Evolutionary conservation across 2,329 filamentous ascomycete species (phyloP).

Genomic region (Chaetoscypha palmicola): DNA sequence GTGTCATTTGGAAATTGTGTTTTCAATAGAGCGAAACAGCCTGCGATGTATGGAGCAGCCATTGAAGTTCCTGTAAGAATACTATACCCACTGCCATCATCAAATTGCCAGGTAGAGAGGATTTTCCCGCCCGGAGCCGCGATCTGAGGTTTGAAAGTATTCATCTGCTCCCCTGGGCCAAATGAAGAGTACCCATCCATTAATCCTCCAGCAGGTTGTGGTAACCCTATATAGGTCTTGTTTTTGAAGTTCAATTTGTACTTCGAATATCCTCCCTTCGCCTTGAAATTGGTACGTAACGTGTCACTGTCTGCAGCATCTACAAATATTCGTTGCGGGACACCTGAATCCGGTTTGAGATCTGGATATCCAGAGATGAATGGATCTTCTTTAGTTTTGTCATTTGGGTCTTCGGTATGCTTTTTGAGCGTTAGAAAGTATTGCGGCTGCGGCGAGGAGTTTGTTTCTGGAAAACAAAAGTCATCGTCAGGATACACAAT

Average conservation of each 20-base stretch:
- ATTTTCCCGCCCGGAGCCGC: constrained; percentile 33
- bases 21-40: constrained; percentile 33
- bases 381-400: constrained; percentile 4
- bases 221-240: constrained; percentile 5
- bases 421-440: constrained; percentile 16
- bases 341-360: constrained; percentile 11
- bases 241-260: constrained; percentile 12
- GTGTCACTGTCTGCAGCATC: constrained; percentile 9
- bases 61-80: constrained; percentile 34
- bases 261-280: constrained; percentile 12
- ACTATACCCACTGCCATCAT: constrained; percentile 27
- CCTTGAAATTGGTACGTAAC: constrained; percentile 12
- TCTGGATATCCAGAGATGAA: constrained; percentile 16
- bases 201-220: constrained; percentile 12
- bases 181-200: constrained; percentile 20
- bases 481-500: constrained; percentile 5
- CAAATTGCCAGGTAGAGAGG: constrained; percentile 32
- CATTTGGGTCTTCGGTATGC: constrained; percentile 2
- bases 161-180: constrained; percentile 14
- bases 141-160: constrained; percentile 13
- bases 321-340: constrained; percentile 10
- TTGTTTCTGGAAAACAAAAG: not conserved
- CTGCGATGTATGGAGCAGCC: constrained; percentile 32
- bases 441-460: not conserved
- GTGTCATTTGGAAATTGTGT: constrained; percentile 27